Base-by-base conservation (phyloP, 139 green algal species). In the Monoraphidium neglectum region DNA sequence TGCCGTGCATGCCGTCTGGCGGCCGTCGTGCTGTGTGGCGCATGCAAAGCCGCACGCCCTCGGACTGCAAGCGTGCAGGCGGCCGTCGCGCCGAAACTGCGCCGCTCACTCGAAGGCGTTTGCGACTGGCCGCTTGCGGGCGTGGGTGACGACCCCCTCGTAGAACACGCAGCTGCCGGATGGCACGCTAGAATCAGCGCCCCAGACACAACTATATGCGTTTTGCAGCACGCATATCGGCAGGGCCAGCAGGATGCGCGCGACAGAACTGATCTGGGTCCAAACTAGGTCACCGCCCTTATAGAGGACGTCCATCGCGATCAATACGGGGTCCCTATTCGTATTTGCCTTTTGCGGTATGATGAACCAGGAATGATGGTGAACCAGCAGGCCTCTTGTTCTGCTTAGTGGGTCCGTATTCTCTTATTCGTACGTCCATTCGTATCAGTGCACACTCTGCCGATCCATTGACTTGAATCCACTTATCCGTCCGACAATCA, bases 61-160 rank as follows among this genome's bases (percentile, higher is more conserved):
- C 21, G 21, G 28, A 18, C 13, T 68, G 60, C 26, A 18, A 68
- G 26, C 60, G 21, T 16, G 13, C 33, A 70, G 30, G 56, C 56
- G 33, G 8, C 18, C 26, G 24, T 12, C 30, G 10, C 18, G 33
- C 16, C 33, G 56, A 24, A n/a, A 36, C 37, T 70, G 64, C 35
- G 5, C 51, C 30, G 46, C 36, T 46, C 26, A 88, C 81, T 71
- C 77, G 73, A 96, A 95, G 18, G 37, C 65, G 75, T 96, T 81
- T 28, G 77, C 30, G 23, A 88, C 77, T 24, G 93, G 93, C 70
- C 71, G 43, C 15, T 51, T 77, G 23, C 93, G 80, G 0, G 43
- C 35, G 69, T 98, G 93, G 35, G 54, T 75, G 43, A 98, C 93
- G 0, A 68, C 76, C 35, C 93, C 93, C 63, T 91, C 83, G 77